phyloP scores from a whole-genome alignment of 2,329 filamentous ascomycete genomes.

The Coniosporium uncinatum region DNA sequence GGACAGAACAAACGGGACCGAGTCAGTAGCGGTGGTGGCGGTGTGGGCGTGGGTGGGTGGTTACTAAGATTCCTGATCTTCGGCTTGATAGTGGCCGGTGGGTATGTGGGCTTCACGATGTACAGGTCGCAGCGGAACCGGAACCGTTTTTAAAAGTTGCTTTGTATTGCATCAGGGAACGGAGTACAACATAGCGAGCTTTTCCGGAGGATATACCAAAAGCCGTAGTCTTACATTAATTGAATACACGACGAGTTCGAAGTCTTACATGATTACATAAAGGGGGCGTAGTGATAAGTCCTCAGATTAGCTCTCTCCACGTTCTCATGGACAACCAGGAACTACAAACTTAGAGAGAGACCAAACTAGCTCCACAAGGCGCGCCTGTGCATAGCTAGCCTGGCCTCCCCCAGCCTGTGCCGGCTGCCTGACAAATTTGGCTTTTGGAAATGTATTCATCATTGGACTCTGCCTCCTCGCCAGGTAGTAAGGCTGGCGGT shows the following conservation, averaged over 20 bases:
- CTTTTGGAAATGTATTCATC: no score
- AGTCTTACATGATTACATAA: no score
- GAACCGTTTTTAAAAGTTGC: constrained; percentile 28
- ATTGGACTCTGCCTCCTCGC: no score
- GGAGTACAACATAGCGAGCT: neutral
- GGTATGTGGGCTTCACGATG: constrained; percentile 80
- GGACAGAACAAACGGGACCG: constrained; percentile 29
- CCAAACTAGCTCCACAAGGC: no score
- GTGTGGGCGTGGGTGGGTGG: constrained; percentile 62
- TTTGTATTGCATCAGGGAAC: neutral
- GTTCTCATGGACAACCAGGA: neutral
- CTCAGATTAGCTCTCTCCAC: neutral
- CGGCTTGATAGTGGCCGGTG: constrained; percentile 62
- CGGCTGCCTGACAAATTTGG: no score
- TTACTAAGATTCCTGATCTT: constrained; percentile 82
- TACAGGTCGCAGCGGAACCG: constrained; percentile 60
- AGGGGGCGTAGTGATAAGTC: neutral
- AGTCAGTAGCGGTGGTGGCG: constrained; percentile 27
- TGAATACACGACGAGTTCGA: neutral
- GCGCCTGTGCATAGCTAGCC: no score
- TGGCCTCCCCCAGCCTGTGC: no score
- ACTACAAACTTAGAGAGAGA: no score
- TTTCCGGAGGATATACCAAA: neutral
- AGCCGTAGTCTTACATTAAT: neutral
- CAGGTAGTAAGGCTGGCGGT: no score